phyloP scores from a whole-genome alignment of 164 flowering plant species.

The Dillenia suffruticosa region DNA sequence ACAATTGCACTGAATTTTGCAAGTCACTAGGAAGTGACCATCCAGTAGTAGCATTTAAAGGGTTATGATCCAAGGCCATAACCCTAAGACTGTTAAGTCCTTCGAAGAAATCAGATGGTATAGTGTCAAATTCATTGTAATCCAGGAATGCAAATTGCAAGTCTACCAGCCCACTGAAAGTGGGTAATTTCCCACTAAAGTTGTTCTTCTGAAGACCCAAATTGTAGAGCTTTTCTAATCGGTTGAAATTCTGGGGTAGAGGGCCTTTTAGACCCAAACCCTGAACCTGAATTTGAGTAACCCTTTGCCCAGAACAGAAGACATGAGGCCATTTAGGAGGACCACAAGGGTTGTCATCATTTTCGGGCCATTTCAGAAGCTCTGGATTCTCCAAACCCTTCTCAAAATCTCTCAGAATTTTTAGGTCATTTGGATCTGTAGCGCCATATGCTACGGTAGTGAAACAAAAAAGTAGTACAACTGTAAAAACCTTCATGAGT shows the following conservation, averaged over 20 bases:
- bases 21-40: slow-evolving; percentile 61
- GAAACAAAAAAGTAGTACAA: slow-evolving; percentile 12
- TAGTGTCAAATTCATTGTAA: slow-evolving; percentile 55
- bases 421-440: slow-evolving; percentile 58
- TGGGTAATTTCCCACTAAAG: slow-evolving; percentile 58
- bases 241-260: slow-evolving; percentile 63
- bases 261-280: slow-evolving; percentile 57
- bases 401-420: slow-evolving; percentile 52
- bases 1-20: slow-evolving; percentile 43
- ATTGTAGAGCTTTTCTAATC: slow-evolving; percentile 46
- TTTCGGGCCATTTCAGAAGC: slow-evolving; percentile 66
- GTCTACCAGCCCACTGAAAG: slow-evolving; percentile 60
- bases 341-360: slow-evolving; percentile 73
- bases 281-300: slow-evolving; percentile 72
- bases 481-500: slow-evolving; percentile 11
- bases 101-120: slow-evolving; percentile 64
- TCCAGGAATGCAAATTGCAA: slow-evolving; percentile 62
- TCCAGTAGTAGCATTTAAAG: slow-evolving; percentile 53
- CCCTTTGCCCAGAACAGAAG: slow-evolving; percentile 46
- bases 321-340: slow-evolving; percentile 58
- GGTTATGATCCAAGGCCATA: slow-evolving; percentile 66
- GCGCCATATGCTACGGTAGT: slow-evolving; percentile 15
- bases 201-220: slow-evolving; percentile 69
- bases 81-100: slow-evolving; percentile 50
- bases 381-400: slow-evolving; percentile 68